Base-by-base conservation (phyloP, 192 early-diverging fungal genomes). In the Umbelopsis vinacea region DNA sequence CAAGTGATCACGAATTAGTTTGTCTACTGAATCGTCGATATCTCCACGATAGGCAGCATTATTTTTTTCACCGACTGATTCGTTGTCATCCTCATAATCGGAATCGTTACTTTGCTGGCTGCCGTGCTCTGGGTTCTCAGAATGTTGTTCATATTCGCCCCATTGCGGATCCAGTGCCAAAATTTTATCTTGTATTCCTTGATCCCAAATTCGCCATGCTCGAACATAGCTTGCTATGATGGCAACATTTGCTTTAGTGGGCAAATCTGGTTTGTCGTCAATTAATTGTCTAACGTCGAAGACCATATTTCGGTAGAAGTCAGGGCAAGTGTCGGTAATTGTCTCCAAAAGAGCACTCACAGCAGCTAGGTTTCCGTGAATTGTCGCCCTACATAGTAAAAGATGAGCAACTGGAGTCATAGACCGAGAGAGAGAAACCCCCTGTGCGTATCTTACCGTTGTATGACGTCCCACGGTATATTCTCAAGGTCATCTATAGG, bases 211-310 rank as follows among this genome's bases (percentile, higher is more conserved):
- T 35, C 57, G 57, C 57, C 57, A 63, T 37, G 29, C 33, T 63
- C 57, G 57, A 29, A 63, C 19, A 63, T 63, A 63, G 14, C 57
- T 63, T 4, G 57, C 26, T 63, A 37, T 63, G 3, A 63, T 63
- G 3, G 57, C 33, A 3, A 35, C 29, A 19, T 37, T 63, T n/a
- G 57, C 23, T 35, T 63, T 63, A 3, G 29, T 8, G 7, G 57
- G 57, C n/a, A 63, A 33, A 37, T 63, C 57, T 37, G 57, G 57
- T 19, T 63, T 63, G 19, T 63, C 57, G 6, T 63, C 57, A 12
- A 63, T 26, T 4, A 63, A 35, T 17, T 29, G 23, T 8, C 26
- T 63, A 12, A 63, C 57, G 14, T 63, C 57, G 15, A 37, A 37
- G 17, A 63, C 15, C 57, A 63, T 37, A 33, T 35, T 37, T 38